Conservation (phyloP, 202 grass and related monocot genomes). For the Carex arenaria region DNA sequence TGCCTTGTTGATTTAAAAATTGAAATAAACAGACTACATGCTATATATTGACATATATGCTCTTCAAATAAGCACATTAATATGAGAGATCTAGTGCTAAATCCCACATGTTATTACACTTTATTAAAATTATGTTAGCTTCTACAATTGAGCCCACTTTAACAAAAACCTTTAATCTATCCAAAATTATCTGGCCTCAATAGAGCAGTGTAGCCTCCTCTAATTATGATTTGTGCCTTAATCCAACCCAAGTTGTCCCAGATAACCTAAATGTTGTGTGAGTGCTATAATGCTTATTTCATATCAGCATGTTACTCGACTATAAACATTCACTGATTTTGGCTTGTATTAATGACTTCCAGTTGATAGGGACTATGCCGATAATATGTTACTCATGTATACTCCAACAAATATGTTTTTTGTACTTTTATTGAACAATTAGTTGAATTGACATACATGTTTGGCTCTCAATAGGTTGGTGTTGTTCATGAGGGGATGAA, state of each 20-base stretch:
- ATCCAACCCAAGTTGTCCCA: background rate
- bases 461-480: slow-evolving; percentile 59
- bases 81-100: background rate
- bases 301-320: background rate
- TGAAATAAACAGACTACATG: background rate
- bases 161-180: background rate
- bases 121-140: background rate
- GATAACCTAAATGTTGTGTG: background rate
- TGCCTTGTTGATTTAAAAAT: background rate
- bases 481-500: slow-evolving; percentile 87
- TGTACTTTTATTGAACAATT: background rate
- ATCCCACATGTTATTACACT: background rate
- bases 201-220: background rate
- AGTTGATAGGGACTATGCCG: background rate
- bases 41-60: background rate
- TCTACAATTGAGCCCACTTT: background rate
- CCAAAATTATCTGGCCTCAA: background rate
- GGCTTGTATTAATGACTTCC: background rate
- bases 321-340: background rate
- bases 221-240: background rate
- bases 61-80: background rate
- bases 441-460: slow-evolving; percentile 6
- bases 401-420: background rate
- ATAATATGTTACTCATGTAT: background rate
- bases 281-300: background rate